phyloP scores from a whole-genome alignment of 805 yeast genomes.

The Lipomyces anomalus region DNA sequence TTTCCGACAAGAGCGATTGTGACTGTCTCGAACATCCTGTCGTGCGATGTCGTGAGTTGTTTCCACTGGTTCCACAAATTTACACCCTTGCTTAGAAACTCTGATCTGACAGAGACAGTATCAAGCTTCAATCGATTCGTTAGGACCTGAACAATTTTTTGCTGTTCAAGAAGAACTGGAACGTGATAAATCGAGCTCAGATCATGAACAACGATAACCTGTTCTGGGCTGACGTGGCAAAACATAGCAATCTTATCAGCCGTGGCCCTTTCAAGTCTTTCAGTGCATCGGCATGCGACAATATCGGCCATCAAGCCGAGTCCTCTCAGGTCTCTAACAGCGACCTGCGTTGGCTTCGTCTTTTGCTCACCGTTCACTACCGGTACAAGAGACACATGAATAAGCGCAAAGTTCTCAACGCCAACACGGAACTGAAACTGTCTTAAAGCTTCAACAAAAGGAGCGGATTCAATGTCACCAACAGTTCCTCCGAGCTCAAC shows the following conservation, averaged over 20 bases:
- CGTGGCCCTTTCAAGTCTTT: slow-evolving; percentile 73
- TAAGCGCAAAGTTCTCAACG: slow-evolving; percentile 83
- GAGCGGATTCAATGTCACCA: slow-evolving; percentile 98
- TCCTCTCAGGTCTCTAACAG: slow-evolving; percentile 92
- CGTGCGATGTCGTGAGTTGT: slow-evolving; percentile 69
- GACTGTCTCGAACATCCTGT: slow-evolving; percentile 77
- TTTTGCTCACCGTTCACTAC: slow-evolving; percentile 98
- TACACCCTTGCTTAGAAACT: slow-evolving; percentile 60
- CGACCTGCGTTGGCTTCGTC: slow-evolving; percentile 99
- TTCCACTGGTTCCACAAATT: slow-evolving; percentile 73
- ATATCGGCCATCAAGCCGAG: slow-evolving; percentile 92
- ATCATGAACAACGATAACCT: slow-evolving; percentile 94
- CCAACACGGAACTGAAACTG: slow-evolving; percentile 99
- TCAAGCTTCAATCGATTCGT: slow-evolving; percentile 59
- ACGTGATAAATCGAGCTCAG: slow-evolving; percentile 96
- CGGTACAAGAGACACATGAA: slow-evolving; percentile 95
- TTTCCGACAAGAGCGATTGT: slow-evolving; percentile 96
- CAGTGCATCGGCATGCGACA: slow-evolving; percentile 96
- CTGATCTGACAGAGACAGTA: slow-evolving; percentile 42
- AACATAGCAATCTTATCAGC: slow-evolving; percentile 96
- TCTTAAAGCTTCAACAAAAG: slow-evolving; percentile 97
- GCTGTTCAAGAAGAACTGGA: slow-evolving; percentile 84
- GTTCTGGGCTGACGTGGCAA: slow-evolving; percentile 98
- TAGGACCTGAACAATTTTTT: slow-evolving; percentile 71
- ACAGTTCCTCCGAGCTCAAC: slow-evolving; percentile 97